Evolutionary conservation across 2,329 filamentous ascomycete genomes (phyloP), one percentile per base, ranked within the genome.

Genomic region (Didymella lethalis): DNA sequence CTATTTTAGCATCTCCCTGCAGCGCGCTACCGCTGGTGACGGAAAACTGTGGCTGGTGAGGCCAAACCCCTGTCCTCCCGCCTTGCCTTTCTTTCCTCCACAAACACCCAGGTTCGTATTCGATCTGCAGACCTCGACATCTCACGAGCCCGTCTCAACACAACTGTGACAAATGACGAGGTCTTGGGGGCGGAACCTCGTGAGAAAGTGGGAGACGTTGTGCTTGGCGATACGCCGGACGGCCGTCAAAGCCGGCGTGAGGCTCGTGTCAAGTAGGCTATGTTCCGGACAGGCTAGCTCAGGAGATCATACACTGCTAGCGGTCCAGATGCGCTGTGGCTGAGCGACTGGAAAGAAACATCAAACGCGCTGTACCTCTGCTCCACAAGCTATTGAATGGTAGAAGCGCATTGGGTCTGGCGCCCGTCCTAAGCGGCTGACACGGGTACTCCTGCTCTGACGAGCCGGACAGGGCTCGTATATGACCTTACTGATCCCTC

Each of bases 311-410:
- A 28, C 29, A 25, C 45, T 56, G 48, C 49, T 36, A 23, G 48
- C 16, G 48, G 59, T 61, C 58, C 57, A 61, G 49, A 67, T 58
- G 57, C 38, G 41, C 52, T 59, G 64, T 68, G 66, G 66, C 66
- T 66, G 57, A 64, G 66, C 36, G 20, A n/a, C 36, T 40, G 36
- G 36, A 40, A n/a, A 40, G 36, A 40, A 40, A 40, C 36, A 40
- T 40, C 36, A 56, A 43, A 43, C 57, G 45, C 23, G 40, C 55
- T 45, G 50, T 46, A 50, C 25, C 46, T 47, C 28, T 47, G 51
- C 34, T 47, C 54, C 26, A 23, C 54, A 25, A 48, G 51, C 54
- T 55, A 50, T 54, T 55, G 47, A 60, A 60, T 48, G 26, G 36
- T 26, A 56, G 48, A 43, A 6, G 46, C 43, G 44, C 41, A 43